Conservation (phyloP, 2,329 filamentous ascomycete species). For the Diaporthe sp. region DNA sequence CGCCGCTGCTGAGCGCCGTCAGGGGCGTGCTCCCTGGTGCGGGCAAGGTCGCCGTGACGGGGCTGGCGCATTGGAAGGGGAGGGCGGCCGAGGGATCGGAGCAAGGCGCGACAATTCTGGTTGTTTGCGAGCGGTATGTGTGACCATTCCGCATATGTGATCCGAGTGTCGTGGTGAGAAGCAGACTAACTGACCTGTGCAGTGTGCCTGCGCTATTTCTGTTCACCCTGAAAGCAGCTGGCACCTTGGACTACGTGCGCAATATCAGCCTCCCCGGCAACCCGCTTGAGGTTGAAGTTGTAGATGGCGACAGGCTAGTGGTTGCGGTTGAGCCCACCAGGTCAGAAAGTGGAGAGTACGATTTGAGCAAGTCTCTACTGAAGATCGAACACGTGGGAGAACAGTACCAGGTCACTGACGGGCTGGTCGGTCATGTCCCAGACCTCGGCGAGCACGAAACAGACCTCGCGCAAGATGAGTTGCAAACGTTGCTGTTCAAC, state of each 20-base stretch:
- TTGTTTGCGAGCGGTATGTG: constrained; percentile 60
- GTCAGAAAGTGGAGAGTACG: constrained; percentile 41
- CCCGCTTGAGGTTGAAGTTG: constrained; percentile 67
- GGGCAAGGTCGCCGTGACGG: constrained; percentile 63
- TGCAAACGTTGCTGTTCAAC: constrained; percentile 60
- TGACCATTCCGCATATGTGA: constrained; percentile 40
- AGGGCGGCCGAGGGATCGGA: constrained; percentile 34
- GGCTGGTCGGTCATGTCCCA: constrained; percentile 41
- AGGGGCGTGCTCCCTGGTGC: constrained; percentile 52
- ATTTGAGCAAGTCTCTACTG: constrained; percentile 33
- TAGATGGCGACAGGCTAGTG: constrained; percentile 49
- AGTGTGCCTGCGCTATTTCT: constrained; percentile 75
- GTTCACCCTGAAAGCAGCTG: constrained; percentile 66
- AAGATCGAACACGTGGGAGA: constrained; percentile 32
- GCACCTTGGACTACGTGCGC: constrained; percentile 62
- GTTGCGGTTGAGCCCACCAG: constrained; percentile 55
- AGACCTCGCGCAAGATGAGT: constrained; percentile 54
- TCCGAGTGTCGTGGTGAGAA: neutral
- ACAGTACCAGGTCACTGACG: constrained; percentile 39
- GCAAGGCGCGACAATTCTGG: constrained; percentile 48
- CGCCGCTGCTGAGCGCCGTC: constrained; percentile 63
- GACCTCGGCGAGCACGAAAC: constrained; percentile 48
- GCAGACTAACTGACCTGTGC: constrained; percentile 42
- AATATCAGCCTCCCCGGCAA: constrained; percentile 74
- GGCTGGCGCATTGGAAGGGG: constrained; percentile 52